Evolutionary conservation across 805 yeast genomes (phyloP).

Genomic region (Tetrapisispora phaffii): DNA sequence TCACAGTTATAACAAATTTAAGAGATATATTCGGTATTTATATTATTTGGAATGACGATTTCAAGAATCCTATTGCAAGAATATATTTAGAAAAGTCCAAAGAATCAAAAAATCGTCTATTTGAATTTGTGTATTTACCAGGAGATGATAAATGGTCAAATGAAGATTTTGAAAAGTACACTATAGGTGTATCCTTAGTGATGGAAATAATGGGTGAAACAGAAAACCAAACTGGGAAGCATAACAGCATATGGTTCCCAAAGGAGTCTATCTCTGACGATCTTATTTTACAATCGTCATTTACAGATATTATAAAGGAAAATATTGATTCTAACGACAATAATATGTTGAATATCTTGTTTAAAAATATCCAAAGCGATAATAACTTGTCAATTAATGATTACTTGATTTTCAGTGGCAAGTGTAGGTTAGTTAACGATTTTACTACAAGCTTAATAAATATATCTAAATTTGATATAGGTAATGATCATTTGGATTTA

Average conservation of each 20-base stretch:
- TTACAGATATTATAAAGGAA: background rate
- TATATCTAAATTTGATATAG: slow-evolving; percentile 20
- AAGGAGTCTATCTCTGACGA: slow-evolving; percentile 18
- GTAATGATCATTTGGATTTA: slow-evolving; percentile 26
- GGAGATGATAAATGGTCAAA: slow-evolving; percentile 21
- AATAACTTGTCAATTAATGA: background rate
- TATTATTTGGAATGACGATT: slow-evolving; percentile 6
- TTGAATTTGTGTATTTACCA: slow-evolving; percentile 20
- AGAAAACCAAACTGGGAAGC: slow-evolving; percentile 2
- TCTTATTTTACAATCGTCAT: slow-evolving; percentile 8
- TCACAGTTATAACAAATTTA: slow-evolving; percentile 19
- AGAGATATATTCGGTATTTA: slow-evolving; percentile 26
- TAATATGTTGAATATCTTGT: background rate
- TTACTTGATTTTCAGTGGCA: slow-evolving; percentile 2
- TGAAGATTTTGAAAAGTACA: slow-evolving; percentile 20
- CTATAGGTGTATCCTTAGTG: slow-evolving; percentile 20
- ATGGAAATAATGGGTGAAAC: slow-evolving; percentile 13
- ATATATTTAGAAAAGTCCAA: slow-evolving; percentile 18
- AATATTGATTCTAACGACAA: background rate
- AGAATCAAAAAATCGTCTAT: slow-evolving; percentile 17
- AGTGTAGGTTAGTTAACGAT: slow-evolving; percentile 18
- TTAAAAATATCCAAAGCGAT: background rate
- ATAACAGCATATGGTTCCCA: slow-evolving; percentile 17
- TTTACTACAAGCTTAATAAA: slow-evolving; percentile 21
- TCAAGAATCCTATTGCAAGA: slow-evolving; percentile 13